Conservation (phyloP, 441 rosid genomes). For the Erysimum cheiri region DNA sequence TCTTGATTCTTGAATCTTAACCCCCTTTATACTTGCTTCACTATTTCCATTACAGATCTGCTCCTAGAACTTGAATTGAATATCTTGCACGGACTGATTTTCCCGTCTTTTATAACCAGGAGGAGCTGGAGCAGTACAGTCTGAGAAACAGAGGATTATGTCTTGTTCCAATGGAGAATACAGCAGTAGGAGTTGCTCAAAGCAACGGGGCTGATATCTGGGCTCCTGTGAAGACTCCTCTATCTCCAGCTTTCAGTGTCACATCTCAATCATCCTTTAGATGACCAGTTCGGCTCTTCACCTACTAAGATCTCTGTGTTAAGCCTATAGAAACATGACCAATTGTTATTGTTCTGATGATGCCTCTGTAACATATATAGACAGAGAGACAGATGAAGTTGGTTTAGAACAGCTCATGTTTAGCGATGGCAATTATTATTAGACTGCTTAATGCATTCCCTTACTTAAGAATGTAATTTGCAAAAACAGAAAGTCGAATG, state of each 20-base stretch:
- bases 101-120: constrained; percentile 27
- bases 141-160: constrained; percentile 81
- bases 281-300: constrained; percentile 29
- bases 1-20: no score
- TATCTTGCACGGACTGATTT: constrained; percentile 1
- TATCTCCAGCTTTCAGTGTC: constrained; percentile 58
- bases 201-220: constrained; percentile 97
- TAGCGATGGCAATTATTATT: constrained; percentile 25
- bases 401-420: constrained; percentile 28
- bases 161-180: constrained; percentile 76
- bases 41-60: not conserved
- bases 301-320: constrained; percentile 32
- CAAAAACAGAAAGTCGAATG: not conserved
- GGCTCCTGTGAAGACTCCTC: constrained; percentile 86
- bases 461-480: constrained; percentile 27
- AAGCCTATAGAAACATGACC: constrained; percentile 20
- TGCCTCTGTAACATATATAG: constrained; percentile 36
- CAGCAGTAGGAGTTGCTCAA: constrained; percentile 73
- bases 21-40: not conserved
- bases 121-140: constrained; percentile 63
- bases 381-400: constrained; percentile 17
- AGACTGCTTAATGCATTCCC: constrained; percentile 22
- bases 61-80: not conserved
- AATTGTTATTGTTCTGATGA: constrained; percentile 20
- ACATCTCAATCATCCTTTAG: constrained; percentile 41